A percentile compares a stretch with the other conserved stretches of the same genome.
These are phyloP conservation scores for Venturiaceae sp. DNA, from an alignment of 2,329 filamentous ascomycete genomes.

Conservation along the genomic window DNA sequence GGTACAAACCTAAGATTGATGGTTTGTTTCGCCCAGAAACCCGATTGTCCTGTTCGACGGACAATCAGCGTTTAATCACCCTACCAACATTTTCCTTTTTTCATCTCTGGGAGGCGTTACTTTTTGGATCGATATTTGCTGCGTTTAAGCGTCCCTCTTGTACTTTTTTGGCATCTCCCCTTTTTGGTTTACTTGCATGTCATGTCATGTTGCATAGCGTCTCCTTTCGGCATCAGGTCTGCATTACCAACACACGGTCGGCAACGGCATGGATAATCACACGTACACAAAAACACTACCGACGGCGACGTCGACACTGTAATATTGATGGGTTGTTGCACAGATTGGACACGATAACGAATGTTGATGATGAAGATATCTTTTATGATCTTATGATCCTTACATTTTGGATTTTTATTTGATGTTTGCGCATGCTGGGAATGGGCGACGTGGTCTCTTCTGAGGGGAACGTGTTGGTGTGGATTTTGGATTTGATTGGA, in stretches of 20 bases:
- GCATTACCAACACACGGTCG: background rate
- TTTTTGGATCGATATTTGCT: background rate
- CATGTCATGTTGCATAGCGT: background rate
- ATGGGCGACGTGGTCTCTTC: background rate
- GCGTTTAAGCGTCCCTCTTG: background rate
- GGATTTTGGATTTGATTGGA: background rate
- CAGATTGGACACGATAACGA: background rate
- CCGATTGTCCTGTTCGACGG: slow-evolving; percentile 36
- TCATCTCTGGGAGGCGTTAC: background rate
- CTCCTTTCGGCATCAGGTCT: background rate
- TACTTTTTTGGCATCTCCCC: background rate
- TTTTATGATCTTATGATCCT: background rate
- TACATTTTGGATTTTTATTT: background rate
- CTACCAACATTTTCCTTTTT: slow-evolving; percentile 10
- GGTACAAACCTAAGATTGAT: slow-evolving; percentile 82
- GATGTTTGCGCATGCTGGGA: slow-evolving; percentile 6
- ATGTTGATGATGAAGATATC: too few relatives aligned
- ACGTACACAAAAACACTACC: background rate
- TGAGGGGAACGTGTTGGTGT: background rate
- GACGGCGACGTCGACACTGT: background rate
- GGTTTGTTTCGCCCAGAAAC: slow-evolving; percentile 84
- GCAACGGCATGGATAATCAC: background rate
- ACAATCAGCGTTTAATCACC: slow-evolving; percentile 42
- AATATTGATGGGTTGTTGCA: background rate
- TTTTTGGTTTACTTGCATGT: background rate